A percentile compares a stretch with the other conserved stretches of the same genome.
phyloP scores from a whole-genome alignment of 2,329 filamentous ascomycete species.

The Curvularia sp. region DNA sequence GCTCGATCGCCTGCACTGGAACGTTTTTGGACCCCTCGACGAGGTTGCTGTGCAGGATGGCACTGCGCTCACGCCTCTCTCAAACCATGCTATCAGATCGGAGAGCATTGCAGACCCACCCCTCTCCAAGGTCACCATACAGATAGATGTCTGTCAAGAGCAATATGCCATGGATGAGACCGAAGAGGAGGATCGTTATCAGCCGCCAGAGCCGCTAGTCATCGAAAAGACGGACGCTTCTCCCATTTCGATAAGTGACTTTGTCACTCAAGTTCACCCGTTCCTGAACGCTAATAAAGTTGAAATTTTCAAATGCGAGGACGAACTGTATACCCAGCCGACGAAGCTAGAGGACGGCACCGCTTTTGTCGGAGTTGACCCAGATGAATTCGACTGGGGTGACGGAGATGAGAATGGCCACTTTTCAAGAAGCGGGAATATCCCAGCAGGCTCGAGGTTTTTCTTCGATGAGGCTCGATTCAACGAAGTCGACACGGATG shows the following conservation, averaged over 20 bases:
- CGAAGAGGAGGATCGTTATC: background rate
- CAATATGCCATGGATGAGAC: background rate
- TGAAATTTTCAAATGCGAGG: background rate
- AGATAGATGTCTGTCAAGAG: background rate
- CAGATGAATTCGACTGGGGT: background rate
- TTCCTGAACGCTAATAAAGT: background rate
- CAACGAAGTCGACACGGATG: background rate
- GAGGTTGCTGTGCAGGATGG: background rate
- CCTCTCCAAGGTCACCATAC: background rate
- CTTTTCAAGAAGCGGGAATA: background rate
- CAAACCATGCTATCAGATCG: background rate
- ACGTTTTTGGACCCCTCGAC: background rate
- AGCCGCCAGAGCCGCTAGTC: constrained; percentile 8
- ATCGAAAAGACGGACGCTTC: constrained; percentile 11
- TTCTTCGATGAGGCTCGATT: background rate
- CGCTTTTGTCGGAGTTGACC: background rate
- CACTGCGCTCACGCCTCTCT: background rate
- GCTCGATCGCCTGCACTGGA: background rate
- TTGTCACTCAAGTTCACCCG: constrained; percentile 10
- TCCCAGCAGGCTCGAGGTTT: background rate
- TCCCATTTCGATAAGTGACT: constrained; percentile 14
- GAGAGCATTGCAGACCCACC: background rate
- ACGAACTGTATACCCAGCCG: background rate
- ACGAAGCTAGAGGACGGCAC: background rate
- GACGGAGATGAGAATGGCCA: background rate